phyloP scores from a whole-genome alignment of 2,329 filamentous ascomycete genomes.

The Zalaria obscura region DNA sequence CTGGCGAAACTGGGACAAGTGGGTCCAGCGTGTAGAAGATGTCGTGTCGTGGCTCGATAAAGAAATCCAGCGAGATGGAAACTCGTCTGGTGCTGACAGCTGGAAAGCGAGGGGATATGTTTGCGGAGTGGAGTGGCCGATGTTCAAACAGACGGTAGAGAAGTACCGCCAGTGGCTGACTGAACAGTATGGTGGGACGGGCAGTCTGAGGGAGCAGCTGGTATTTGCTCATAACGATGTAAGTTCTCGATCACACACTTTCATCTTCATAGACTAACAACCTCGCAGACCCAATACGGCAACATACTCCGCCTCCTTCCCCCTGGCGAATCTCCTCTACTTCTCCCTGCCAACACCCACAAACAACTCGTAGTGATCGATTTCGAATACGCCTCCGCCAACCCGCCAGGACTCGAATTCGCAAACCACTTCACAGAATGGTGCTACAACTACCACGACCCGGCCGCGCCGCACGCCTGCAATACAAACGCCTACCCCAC shows the following conservation, averaged over 20 bases:
- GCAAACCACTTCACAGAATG: slow-evolving; percentile 97
- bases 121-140: slow-evolving; percentile 69
- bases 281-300: slow-evolving; percentile 77
- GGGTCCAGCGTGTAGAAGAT: slow-evolving; percentile 56
- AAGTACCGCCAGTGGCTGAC: slow-evolving; percentile 67
- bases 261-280: not conserved
- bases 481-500: slow-evolving; percentile 60
- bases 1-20: slow-evolving; percentile 90
- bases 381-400: slow-evolving; percentile 92
- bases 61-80: slow-evolving; percentile 31
- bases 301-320: slow-evolving; percentile 77
- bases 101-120: slow-evolving; percentile 67
- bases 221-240: slow-evolving; percentile 98
- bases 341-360: slow-evolving; percentile 82
- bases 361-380: slow-evolving; percentile 96
- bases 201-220: slow-evolving; percentile 56
- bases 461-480: slow-evolving; percentile 50
- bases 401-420: slow-evolving; percentile 76
- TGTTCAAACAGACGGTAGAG: slow-evolving; percentile 60
- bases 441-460: slow-evolving; percentile 93
- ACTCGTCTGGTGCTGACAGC: slow-evolving; percentile 26
- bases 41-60: slow-evolving; percentile 45
- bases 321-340: slow-evolving; percentile 61
- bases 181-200: slow-evolving; percentile 51
- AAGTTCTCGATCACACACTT: slow-evolving; percentile 23